A percentile compares a stretch with the other conserved stretches of the same genome.
Conservation (phyloP, 169 alveolate genomes). For the Cryptosporidium canis region DNA sequence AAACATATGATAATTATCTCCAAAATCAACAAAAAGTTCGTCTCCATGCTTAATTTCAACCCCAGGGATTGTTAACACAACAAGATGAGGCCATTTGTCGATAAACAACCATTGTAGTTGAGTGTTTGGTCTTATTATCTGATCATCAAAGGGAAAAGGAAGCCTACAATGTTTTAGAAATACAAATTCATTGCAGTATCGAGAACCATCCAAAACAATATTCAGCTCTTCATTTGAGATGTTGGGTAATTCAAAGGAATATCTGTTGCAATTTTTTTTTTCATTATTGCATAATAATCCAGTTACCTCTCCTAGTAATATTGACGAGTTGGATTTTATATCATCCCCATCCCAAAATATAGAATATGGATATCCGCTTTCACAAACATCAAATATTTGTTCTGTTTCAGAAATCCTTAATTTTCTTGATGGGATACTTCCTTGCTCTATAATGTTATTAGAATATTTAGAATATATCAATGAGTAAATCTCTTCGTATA, state of each 20-base stretch:
- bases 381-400: slow-evolving; percentile 8
- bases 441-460: neutral
- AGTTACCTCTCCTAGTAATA: slow-evolving; percentile 53
- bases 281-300: slow-evolving; percentile 4
- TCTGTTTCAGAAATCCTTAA: slow-evolving; percentile 1
- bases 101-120: slow-evolving; percentile 67
- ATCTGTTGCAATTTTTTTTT: neutral
- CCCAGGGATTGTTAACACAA: slow-evolving; percentile 68
- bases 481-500: slow-evolving; percentile 48
- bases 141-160: slow-evolving; percentile 61
- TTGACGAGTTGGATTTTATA: slow-evolving; percentile 5
- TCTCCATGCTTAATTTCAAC: slow-evolving; percentile 46
- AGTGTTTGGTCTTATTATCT: slow-evolving; percentile 22
- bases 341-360: slow-evolving; percentile 54
- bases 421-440: neutral
- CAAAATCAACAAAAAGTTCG: slow-evolving; percentile 55
- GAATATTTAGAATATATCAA: slow-evolving; percentile 36
- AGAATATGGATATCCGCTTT: neutral
- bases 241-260: slow-evolving; percentile 14
- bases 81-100: slow-evolving; percentile 66
- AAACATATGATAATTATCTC: slow-evolving; percentile 18
- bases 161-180: slow-evolving; percentile 51
- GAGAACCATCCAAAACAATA: slow-evolving; percentile 19
- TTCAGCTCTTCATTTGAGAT: slow-evolving; percentile 1
- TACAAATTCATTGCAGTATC: slow-evolving; percentile 38